Base-by-base conservation (phyloP, 2,329 filamentous ascomycete species). In the Ramichloridium luteum region DNA sequence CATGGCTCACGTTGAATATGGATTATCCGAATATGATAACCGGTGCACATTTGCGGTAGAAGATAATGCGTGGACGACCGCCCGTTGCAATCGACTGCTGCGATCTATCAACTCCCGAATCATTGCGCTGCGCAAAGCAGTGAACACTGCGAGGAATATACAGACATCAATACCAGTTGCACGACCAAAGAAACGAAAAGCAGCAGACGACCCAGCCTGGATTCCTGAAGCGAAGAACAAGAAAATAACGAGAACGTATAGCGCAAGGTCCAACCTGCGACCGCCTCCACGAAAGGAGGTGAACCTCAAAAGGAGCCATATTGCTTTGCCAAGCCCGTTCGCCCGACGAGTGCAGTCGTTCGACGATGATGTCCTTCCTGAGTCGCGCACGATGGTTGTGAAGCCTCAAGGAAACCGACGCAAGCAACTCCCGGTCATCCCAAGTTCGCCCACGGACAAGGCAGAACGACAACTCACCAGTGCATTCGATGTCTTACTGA, bases 41-140 rank as follows among this genome's bases (percentile, higher is more conserved):
- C 20, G n/a, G 20, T 23, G n/a, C 8, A 23, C 20, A 23, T 23
- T 23, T n/a, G n/a, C n/a, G n/a, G n/a, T n/a, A n/a, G 38, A 41
- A 25, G 42, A 43, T 25, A 35, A 39, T n/a, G 30, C 36, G 8
- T 45, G 42, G 42, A 43, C 42, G 13, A 37, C 38, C 22, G 40
- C 40, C 9, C 32, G 42, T 35, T 45, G 42, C 22, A 39, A 36
- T 22, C 30, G 42, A 31, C 26, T 45, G 9, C 26, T 45, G 16
- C 18, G 42, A n/a, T 40, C 34, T 20, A 45, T 45, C 25, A 41
- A 32, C 25, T 38, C 36, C 1, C 23, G 42, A 15, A 30, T 43
- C 18, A 29, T 32, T 11, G 29, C 38, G 25, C 26, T 45, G 2
- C 34, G 42, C 11, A 35, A 32, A 26, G 20, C 43, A 9, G 13